A percentile compares a stretch with the other conserved stretches of the same genome.
phyloP scores from a whole-genome alignment of 2,329 filamentous ascomycete genomes.

The Colletotrichum sp. region DNA sequence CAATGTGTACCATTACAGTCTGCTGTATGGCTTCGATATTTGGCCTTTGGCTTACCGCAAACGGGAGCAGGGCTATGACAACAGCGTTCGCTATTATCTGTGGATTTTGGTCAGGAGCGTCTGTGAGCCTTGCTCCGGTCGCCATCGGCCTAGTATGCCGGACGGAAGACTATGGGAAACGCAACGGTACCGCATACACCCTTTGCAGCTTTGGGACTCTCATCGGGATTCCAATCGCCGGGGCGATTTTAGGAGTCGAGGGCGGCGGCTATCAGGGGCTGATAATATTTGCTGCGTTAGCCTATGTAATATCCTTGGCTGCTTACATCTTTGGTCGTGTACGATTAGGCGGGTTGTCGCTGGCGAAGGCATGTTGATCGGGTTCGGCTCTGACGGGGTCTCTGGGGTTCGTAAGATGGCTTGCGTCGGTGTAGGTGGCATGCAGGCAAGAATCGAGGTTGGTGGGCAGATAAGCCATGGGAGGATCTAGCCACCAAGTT shows the following conservation, averaged over 20 bases:
- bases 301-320: background rate
- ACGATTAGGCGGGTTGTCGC: background rate
- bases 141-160: constrained; percentile 72
- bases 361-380: background rate
- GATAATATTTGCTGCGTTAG: background rate
- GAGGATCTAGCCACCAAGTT: background rate
- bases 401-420: background rate
- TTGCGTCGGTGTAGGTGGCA: background rate
- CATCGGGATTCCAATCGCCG: background rate
- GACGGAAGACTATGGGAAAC: background rate
- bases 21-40: background rate
- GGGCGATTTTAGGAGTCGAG: background rate
- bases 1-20: background rate
- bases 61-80: constrained; percentile 49
- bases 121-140: constrained; percentile 73
- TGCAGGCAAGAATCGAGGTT: background rate
- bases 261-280: background rate
- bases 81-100: constrained; percentile 69
- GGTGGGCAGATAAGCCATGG: background rate
- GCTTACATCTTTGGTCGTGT: background rate
- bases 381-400: background rate
- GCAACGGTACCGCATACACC: background rate
- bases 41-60: background rate
- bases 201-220: background rate
- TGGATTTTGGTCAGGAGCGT: constrained; percentile 74